Evolutionary conservation across 371 early-diverging fungal species (phyloP), one percentile per base, ranked within the genome.

Genomic region (Mucor circinelloides): DNA sequence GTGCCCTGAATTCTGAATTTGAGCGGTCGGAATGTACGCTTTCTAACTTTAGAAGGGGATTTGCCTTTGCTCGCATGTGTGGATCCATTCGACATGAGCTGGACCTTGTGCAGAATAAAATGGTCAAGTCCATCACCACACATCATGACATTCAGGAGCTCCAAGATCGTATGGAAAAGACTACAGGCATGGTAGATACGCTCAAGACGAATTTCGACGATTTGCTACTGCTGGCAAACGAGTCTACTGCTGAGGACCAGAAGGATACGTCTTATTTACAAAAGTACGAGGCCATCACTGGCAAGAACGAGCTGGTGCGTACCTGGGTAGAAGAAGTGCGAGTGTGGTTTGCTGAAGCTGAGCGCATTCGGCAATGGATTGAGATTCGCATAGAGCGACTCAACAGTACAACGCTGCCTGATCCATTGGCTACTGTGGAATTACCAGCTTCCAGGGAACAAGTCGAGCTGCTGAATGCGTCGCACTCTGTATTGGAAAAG

Each of bases 261-360:
- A 28, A 48, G 0, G 75, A 74, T 31, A 58, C 69, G 4, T 65
- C 76, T 6, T 81, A 83, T 60, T 55, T 46, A 0, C 32, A 60
- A 1, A 75, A 77, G 23, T 75, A 74, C 9, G 75, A 80, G n/a
- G 61, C 68, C 3, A 65, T 84, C 21, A 67, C 69, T 6, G 57
- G 67, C 15, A 75, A 77, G 48, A 77, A 77, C 38, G 54, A 71
- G 15, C 64, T 76, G 9, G 82, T 86, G 21, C 50, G 67, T 9
- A 63, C 70, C 28, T 86, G 86, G 86, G 83, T 84, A 32, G 80
- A 83, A 50, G 82, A 81, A 68, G 79, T 81, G 1, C 71, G 76
- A 21, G 57, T 79, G 30, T 81, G 82, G 82, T 79, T 81, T 60
- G 63, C 65, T n/a, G 79, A 79, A 36, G 82, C 82, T 27, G 76